Percentiles rank a stretch among this genome's conserved stretches.
Evolutionary conservation across 805 yeast species (phyloP).

Genomic region (Schizosaccharomyces osmophilus): DNA sequence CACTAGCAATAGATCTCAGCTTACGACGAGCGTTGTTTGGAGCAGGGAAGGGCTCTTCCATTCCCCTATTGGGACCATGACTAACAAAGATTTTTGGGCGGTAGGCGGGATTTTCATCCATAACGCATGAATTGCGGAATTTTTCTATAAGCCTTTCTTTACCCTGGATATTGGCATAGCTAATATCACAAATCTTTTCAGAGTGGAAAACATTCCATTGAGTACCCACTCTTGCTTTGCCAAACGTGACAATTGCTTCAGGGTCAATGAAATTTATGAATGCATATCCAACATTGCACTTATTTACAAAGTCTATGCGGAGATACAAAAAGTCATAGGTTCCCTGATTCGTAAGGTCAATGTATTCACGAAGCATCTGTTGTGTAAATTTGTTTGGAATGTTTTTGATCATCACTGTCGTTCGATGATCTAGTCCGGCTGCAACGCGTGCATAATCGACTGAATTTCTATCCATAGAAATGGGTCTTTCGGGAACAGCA

Average conservation of each 20-base stretch:
- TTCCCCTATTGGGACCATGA: conserved; percentile 20
- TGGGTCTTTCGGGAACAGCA: neutral
- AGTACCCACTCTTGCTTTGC: conserved; percentile 22
- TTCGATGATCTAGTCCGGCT: conserved; percentile 21
- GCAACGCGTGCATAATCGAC: conserved; percentile 20
- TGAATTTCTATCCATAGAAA: conserved; percentile 8
- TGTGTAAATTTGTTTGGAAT: conserved; percentile 29
- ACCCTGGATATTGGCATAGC: conserved; percentile 31
- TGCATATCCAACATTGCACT: conserved; percentile 33
- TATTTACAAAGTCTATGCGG: conserved; percentile 28
- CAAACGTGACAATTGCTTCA: conserved; percentile 21
- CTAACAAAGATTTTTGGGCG: conserved; percentile 26
- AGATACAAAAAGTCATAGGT: conserved; percentile 15
- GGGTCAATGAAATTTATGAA: conserved; percentile 26
- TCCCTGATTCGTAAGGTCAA: conserved; percentile 22
- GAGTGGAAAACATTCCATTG: conserved; percentile 26
- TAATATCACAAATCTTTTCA: conserved; percentile 26
- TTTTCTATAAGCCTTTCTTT: conserved; percentile 21
- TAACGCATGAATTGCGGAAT: conserved; percentile 26
- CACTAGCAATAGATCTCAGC: conserved; percentile 14
- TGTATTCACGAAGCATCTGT: conserved; percentile 20
- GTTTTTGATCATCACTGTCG: conserved; percentile 28
- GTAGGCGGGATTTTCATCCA: conserved; percentile 23
- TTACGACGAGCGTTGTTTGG: conserved; percentile 16
- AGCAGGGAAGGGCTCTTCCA: conserved; percentile 20